phyloP scores from a whole-genome alignment of 169 alveolate genomes.

The Plasmodium gallinaceum region DNA sequence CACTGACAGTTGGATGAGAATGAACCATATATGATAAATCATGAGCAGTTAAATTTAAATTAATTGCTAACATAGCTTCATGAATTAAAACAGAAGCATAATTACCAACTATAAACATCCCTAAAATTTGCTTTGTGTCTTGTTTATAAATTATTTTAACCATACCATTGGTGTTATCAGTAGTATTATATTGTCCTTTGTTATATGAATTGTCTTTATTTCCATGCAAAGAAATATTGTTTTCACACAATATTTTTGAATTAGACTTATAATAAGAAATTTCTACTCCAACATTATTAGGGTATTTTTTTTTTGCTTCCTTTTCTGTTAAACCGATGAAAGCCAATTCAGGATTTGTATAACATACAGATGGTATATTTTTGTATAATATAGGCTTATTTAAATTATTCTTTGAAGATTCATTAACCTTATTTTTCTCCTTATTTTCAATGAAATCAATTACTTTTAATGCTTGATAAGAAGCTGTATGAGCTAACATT shows the following conservation, averaged over 20 bases:
- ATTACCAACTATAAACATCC: constrained; percentile 80
- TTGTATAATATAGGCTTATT: constrained; percentile 65
- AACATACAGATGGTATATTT: constrained; percentile 82
- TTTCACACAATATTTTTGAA: constrained; percentile 81
- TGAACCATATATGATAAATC: constrained; percentile 79
- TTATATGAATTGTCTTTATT: constrained; percentile 59
- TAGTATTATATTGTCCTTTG: constrained; percentile 36
- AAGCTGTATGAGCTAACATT: constrained; percentile 84
- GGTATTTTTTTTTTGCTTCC: constrained; percentile 67
- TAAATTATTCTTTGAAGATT: not conserved
- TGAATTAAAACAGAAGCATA: constrained; percentile 82
- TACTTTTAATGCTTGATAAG: constrained; percentile 87
- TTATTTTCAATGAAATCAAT: constrained; percentile 93
- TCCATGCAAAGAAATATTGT: constrained; percentile 18
- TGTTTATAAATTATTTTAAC: constrained; percentile 78
- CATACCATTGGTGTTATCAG: constrained; percentile 79
- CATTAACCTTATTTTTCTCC: constrained; percentile 76
- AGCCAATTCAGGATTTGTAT: constrained; percentile 82
- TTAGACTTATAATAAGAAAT: constrained; percentile 68
- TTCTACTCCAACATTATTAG: constrained; percentile 73
- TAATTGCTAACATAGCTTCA: constrained; percentile 82
- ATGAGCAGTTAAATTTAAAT: constrained; percentile 39
- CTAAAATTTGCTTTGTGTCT: constrained; percentile 78
- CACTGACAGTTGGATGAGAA: constrained; percentile 85
- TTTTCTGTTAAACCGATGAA: constrained; percentile 82